Evolutionary conservation across 441 rosid species (phyloP).

Genomic region (Gossypium davidsonii): DNA sequence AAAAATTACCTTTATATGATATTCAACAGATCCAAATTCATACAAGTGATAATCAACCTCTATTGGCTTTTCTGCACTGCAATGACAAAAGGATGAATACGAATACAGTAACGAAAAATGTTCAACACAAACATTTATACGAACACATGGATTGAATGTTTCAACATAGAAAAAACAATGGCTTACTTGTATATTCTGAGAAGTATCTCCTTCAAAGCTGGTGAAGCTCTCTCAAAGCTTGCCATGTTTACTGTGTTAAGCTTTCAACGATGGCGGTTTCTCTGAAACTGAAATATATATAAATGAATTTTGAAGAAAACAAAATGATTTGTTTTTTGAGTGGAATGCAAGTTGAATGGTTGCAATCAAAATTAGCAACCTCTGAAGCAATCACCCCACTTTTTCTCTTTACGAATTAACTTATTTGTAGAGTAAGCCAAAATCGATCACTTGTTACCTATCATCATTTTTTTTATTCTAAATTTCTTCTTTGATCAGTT

Average conservation of each 20-base stretch:
- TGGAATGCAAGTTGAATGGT: constrained; percentile 25
- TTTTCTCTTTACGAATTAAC: background rate
- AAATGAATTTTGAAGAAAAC: background rate
- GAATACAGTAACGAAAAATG: background rate
- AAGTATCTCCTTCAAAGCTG: constrained; percentile 55
- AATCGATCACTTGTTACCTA: constrained; percentile 23
- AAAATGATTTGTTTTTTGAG: constrained; percentile 17
- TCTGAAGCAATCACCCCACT: constrained; percentile 43
- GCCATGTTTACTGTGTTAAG: constrained; percentile 32
- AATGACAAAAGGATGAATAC: constrained; percentile 14
- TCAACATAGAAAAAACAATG: background rate
- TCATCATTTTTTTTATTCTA: background rate
- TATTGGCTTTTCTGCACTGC: constrained; percentile 50
- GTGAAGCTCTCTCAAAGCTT: constrained; percentile 62
- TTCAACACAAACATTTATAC: background rate
- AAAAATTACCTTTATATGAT: constrained; percentile 58
- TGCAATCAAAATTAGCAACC: constrained; percentile 38
- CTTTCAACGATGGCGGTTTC: background rate
- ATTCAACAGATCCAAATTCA: constrained; percentile 79
- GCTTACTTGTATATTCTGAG: constrained; percentile 53
- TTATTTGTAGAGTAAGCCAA: constrained; percentile 28
- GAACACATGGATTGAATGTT: background rate
- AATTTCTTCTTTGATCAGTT: background rate
- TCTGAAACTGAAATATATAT: background rate
- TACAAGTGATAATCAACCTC: constrained; percentile 70